Base-by-base conservation (phyloP, 1,139 yeast genomes). In the Pneumocystis oryctolagi region DNA sequence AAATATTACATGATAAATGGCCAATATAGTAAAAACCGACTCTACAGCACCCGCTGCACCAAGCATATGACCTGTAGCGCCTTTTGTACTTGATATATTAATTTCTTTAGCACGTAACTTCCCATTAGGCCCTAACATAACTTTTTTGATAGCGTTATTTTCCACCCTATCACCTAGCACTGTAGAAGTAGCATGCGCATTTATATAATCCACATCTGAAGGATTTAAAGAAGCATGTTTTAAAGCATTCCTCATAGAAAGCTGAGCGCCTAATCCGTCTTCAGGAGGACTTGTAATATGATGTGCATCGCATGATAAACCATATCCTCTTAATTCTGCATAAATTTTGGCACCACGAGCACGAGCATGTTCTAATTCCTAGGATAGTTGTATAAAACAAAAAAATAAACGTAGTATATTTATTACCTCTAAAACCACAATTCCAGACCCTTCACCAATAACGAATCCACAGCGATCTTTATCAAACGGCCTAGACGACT, bases 1-100 rank as follows among this genome's bases (percentile, higher is more conserved):
- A 0, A 28, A 35, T 56, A 35, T 31, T 31, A 80, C 78, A 14
- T 82, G 73, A 62, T 80, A 72, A 57, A 90, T 70, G 0, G 96
- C 84, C 70, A 84, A 72, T 1, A 89, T 75, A 0, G 97, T 84
- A 72, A 88, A 88, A 1, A 89, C 82, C 4, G 95, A 83, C 71
- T 94, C 99, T 4, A 92, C 89, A 0, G 96, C 84, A 2, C 98
- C 99, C 0, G 98, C 95, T 0, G 96, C 98, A 1, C 98, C 98
- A 40, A 94, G 76, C 53, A 92, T 76, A 73, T 94, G 99, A 0
- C 99, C 99, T 60, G 87, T 85, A 0, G 97, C 83, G 0, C 97
- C 95, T 73, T 94, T 94, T 18, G 89, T 87, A 2, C 96, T 87
- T 0, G 95, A 84, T 1, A 92, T 82, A 57, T 80, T 77, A 60